These are phyloP conservation scores for Lizonia empirigonia DNA, from an alignment of 2,329 filamentous ascomycete genomes.

Conservation along the genomic window DNA sequence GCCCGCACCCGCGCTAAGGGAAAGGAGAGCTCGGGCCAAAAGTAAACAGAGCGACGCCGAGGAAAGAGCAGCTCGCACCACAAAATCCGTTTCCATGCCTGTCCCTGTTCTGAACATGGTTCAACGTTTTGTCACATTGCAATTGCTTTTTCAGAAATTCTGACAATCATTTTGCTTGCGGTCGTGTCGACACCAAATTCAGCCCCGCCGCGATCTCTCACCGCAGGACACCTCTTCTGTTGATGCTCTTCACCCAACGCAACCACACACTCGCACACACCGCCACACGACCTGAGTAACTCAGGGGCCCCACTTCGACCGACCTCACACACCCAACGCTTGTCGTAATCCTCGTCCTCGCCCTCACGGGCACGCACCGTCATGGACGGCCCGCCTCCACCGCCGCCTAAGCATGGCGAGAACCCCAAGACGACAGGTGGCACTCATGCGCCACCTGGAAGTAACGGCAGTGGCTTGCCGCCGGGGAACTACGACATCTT, in stretches of 20 bases:
- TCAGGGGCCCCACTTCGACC: background rate
- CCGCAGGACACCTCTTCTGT: constrained; percentile 27
- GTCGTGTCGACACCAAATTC: constrained; percentile 3
- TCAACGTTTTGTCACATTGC: constrained; percentile 1
- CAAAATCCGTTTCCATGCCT: constrained; percentile 16
- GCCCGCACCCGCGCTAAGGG: constrained; percentile 10
- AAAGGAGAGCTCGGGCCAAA: constrained; percentile 4
- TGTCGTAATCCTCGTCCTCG: constrained; percentile 24
- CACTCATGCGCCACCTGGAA: constrained; percentile 26
- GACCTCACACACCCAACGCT: constrained; percentile 10
- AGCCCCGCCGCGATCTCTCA: constrained; percentile 16
- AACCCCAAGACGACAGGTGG: constrained; percentile 66
- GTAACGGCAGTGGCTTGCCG: constrained; percentile 66
- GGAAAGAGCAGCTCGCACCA: constrained; percentile 14
- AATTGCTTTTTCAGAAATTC: constrained; percentile 15
- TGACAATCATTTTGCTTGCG: constrained; percentile 17
- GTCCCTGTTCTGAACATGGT: constrained; percentile 3
- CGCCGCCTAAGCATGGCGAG: constrained; percentile 83
- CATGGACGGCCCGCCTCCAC: constrained; percentile 65
- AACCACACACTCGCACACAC: constrained; percentile 22
- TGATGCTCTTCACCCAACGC: constrained; percentile 36
- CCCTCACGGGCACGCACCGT: constrained; percentile 34
- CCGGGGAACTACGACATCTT: constrained; percentile 96
- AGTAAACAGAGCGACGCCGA: constrained; percentile 16
- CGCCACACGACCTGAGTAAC: constrained; percentile 17